Evolutionary conservation across 208 protist genomes (phyloP), one percentile per base, ranked within the genome.

Genomic region (Leishmania gerbilli): DNA sequence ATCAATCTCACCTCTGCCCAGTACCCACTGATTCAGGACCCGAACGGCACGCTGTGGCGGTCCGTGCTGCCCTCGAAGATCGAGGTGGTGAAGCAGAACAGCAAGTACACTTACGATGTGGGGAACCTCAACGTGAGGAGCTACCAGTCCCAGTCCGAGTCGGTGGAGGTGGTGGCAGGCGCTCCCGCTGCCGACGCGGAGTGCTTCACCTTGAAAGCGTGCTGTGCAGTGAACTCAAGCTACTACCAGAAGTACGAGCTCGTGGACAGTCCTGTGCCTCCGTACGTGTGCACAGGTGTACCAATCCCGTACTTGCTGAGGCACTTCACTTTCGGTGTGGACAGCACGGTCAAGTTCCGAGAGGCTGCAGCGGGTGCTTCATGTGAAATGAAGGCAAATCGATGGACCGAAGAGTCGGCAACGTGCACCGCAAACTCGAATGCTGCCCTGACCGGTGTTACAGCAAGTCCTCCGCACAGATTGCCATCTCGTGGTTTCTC

Each of bases 91-190:
- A 84, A 84, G 77, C 76, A 77, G 37, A 79, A 81, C 56, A 68
- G 58, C 45, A 80, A 80, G 69, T 84, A 78, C 76, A 80, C 69
- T 5, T 84, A 84, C 62, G 71, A 80, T 58, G 81, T 84, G 9
- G 81, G 81, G 15, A 77, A 58, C 65, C 40, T 84, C 47, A 62
- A 71, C 15, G 31, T 80, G 68, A 55, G 37, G 65, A 84, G 81
- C 76, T 81, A 84, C 71, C 76, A 74, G 71, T 84, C 81, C 9
- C 65, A 81, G 71, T 84, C 81, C n/a, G 81, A 84, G 76, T 80
- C 81, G 13, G 62, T 80, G 40, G 34, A 55, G 53, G 74, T 79
- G 58, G 64, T 74, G 47, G 58, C 72, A 4, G 81, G 81, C 0
- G 64, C 34, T 53, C 81, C 76, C 69, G 49, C 34, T 24, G 69